These are phyloP conservation scores for Prillingera fragicola DNA, from an alignment of 1,284 basidiomycete species.

Conservation along the genomic window DNA sequence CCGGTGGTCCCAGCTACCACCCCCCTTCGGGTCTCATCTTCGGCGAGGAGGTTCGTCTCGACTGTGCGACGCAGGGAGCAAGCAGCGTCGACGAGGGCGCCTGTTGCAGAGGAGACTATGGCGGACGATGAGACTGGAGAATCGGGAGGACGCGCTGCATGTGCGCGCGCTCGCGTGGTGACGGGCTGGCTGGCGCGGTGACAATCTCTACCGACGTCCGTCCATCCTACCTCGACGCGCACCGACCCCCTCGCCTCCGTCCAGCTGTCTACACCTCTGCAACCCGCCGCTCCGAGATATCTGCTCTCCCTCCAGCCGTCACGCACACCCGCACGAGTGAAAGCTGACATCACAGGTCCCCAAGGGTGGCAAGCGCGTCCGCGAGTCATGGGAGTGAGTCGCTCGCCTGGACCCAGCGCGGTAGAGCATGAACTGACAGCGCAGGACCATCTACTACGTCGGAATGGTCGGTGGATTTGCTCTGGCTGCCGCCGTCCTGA, in stretches of 20 bases:
- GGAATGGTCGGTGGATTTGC: conserved; percentile 88
- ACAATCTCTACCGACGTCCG: too few relatives aligned
- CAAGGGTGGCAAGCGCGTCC: conserved; percentile 27
- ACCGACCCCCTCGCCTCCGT: not conserved
- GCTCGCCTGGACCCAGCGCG: not conserved
- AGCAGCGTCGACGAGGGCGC: too few relatives aligned
- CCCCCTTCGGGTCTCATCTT: conserved; percentile 83
- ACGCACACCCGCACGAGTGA: not conserved
- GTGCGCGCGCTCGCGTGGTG: too few relatives aligned
- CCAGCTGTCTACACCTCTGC: not conserved
- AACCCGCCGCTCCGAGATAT: too few relatives aligned
- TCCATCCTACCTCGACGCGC: too few relatives aligned
- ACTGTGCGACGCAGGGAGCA: too few relatives aligned
- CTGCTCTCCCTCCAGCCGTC: not conserved
- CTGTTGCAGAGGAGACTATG: too few relatives aligned
- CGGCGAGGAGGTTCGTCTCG: conserved; percentile 72
- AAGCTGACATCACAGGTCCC: conserved; percentile 16
- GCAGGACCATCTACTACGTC: conserved; percentile 64
- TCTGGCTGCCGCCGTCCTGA: conserved; percentile 67
- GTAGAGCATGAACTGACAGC: conserved; percentile 48
- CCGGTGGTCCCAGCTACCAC: conserved; percentile 77
- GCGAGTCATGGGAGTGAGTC: conserved; percentile 44
- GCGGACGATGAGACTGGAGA: too few relatives aligned
- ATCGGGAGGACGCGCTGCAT: too few relatives aligned
- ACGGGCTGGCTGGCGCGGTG: too few relatives aligned